Percentiles rank a stretch among this genome's conserved stretches.
phyloP scores from a whole-genome alignment of 2,329 filamentous ascomycete genomes.

The Aspergillus sp. region DNA sequence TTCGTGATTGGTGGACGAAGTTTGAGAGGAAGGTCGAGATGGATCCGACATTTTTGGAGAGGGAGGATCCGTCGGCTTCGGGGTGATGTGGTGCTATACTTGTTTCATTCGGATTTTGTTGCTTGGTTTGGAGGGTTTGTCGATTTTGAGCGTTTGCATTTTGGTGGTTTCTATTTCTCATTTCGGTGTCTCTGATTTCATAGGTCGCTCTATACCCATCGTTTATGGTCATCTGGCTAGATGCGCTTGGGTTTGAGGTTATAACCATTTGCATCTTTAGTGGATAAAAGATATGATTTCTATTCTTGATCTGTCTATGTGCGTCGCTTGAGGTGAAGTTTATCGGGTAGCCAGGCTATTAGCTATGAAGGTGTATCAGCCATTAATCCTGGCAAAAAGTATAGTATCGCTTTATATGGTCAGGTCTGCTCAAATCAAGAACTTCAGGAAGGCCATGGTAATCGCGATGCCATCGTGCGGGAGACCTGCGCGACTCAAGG shows the following conservation, averaged over 20 bases:
- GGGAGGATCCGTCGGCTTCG: constrained; percentile 53
- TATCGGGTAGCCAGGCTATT: background rate
- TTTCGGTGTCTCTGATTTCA: background rate
- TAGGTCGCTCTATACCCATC: background rate
- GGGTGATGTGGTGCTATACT: constrained; percentile 19
- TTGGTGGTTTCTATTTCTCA: background rate
- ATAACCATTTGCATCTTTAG: background rate
- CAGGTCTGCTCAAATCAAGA: constrained; percentile 60
- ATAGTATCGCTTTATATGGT: background rate
- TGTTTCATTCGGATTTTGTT: background rate
- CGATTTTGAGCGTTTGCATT: background rate
- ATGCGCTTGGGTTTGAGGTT: background rate
- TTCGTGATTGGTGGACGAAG: constrained; percentile 97
- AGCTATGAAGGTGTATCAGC: background rate
- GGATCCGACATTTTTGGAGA: constrained; percentile 87
- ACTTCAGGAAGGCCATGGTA: constrained; percentile 72
- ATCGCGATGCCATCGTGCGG: constrained; percentile 80
- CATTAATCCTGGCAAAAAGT: background rate
- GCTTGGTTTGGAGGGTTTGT: background rate
- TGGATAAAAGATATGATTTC: background rate
- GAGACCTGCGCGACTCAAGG: constrained; percentile 64
- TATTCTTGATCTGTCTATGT: background rate
- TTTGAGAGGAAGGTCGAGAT: constrained; percentile 84
- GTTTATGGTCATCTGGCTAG: background rate
- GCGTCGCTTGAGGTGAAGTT: background rate